These are phyloP conservation scores for Tolypocladium album DNA, from an alignment of 2,329 filamentous ascomycete species.

Conservation along the genomic window DNA sequence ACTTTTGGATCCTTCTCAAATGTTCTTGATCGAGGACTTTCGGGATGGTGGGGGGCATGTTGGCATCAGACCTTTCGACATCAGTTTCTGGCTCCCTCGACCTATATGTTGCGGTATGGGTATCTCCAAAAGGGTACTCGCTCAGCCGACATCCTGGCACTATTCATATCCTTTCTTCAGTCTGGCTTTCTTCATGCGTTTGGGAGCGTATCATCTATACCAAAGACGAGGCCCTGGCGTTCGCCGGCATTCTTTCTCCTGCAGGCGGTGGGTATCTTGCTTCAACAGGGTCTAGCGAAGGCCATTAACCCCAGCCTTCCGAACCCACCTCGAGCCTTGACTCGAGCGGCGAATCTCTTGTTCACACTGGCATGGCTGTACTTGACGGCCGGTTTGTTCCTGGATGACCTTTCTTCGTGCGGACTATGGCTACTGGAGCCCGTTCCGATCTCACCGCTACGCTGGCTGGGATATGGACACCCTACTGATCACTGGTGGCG, in stretches of 20 bases:
- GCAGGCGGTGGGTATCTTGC: conserved; percentile 53
- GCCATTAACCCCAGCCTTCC: conserved; percentile 21
- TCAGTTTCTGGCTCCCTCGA: conserved; percentile 52
- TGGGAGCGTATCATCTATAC: conserved; percentile 58
- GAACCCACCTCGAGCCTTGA: conserved; percentile 30
- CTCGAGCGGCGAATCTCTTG: conserved; percentile 46
- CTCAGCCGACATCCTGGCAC: conserved; percentile 12
- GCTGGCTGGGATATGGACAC: conserved; percentile 53
- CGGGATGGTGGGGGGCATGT: conserved; percentile 73
- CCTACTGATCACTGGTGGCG: conserved; percentile 56
- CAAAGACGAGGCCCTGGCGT: conserved; percentile 35
- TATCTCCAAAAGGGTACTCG: conserved; percentile 23
- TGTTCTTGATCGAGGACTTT: conserved; percentile 59
- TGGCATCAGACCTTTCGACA: conserved; percentile 89
- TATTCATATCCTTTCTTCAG: conserved; percentile 42
- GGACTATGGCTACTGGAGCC: conserved; percentile 78
- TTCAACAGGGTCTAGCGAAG: conserved; percentile 38
- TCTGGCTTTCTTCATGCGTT: conserved; percentile 60
- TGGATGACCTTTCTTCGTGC: conserved; percentile 63
- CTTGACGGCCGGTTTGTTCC: conserved; percentile 51
- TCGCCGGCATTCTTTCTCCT: conserved; percentile 62
- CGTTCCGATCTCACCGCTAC: conserved; percentile 62
- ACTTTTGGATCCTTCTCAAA: conserved; percentile 42
- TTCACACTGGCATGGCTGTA: conserved; percentile 60
- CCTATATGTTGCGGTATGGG: conserved; percentile 30